Evolutionary conservation across 1,139 yeast genomes (phyloP), one percentile per base, ranked within the genome.

Genomic region (Pneumocystis wakefieldiae): DNA sequence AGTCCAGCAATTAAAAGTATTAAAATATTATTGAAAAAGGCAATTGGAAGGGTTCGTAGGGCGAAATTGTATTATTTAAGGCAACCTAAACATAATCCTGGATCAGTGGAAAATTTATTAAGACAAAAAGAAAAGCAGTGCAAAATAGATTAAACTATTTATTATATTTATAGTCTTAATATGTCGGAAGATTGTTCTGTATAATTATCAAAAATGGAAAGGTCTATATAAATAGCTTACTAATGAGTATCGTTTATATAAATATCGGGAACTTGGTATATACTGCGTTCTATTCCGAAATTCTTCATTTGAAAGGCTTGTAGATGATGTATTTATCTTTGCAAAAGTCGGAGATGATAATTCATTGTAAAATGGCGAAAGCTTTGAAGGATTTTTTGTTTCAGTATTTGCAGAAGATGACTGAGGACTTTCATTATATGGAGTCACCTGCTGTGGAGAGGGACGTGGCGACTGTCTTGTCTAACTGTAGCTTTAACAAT

Each of bases 31-130:
- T 63, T 65, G 41, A 63, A 67, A 35, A 64, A 68, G 24, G 62
- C 65, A n/a, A 61, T 62, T n/a, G 66, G 63, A 62, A 65, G 68
- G 41, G 67, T 68, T 24, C 64, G 69, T 59, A 61, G 69, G 41
- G 68, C 70, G 37, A 68, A 69, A 61, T 59, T 69, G 62, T 67
- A 65, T 64, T 70, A 70, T 60, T 59, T 70, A 91, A 67, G 67
- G 36, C 57, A 62, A 28, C 63, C 59, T 19, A 57, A 59, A 39
- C 64, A 63, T 59, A 64, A 62, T 42, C 59, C 61, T 39, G 62
- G 64, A 42, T 41, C 64, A 10, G 64, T 64, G 53, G 65, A 63
- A 48, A 62, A 61, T 35, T 41, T 63, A 28, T 42, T 63, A 37
- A 61, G 58, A 48, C 15, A 24, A 3, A 48, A 48, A 24, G 55